Base-by-base conservation (phyloP, 1,284 basidiomycete species). In the Cutaneotrichosporon cutaneum region DNA sequence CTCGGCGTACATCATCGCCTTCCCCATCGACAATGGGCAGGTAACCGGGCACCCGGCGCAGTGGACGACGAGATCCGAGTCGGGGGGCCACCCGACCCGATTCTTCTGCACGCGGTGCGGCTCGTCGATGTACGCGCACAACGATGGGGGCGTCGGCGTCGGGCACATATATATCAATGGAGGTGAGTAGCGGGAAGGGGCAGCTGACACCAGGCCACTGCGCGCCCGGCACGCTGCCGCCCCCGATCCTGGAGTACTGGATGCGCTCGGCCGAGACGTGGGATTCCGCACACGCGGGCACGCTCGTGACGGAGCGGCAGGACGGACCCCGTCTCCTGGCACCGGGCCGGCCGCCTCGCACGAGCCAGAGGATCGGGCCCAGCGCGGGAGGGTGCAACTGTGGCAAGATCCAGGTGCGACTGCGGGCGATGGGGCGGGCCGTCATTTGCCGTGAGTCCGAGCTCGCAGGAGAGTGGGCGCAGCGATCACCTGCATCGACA, bases 1-100 rank as follows among this genome's bases (percentile, higher is more conserved):
- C 21, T 52, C 26, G 14, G 27, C 50, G 50, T 52, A 52, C 50
- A 52, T 52, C 14, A 26, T 33, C 50, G 26, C 30, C 13, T 52
- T 52, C n/a, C 45, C 24, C 45, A 21, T 22, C 9, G n/a, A 21
- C 13, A 13, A 13, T 10, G 50, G 7, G 3, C 2, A 52, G 18
- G 27, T 52, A 27, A 21, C 7, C 4, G 50, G 50, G 8, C 26
- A 16, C 16, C 27, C 30, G 6, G n/a, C 7, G 18, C 2, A 18
- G 27, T 52, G 30, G 27, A 52, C 16, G 18, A 33, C 50, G 2
- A 30, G 27, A 30, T 1, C 50, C 50, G 26, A 33, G 14, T 52
- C 50, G 18, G 50, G 50, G 9, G 3, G 18, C 9, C 7, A 52
- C 6, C 14, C 30, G 6, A 33, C 14, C 2, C 50, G 50, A 7